Base-by-base conservation (phyloP, 2,329 filamentous ascomycete species). In the Penicillium sclerotigenum region DNA sequence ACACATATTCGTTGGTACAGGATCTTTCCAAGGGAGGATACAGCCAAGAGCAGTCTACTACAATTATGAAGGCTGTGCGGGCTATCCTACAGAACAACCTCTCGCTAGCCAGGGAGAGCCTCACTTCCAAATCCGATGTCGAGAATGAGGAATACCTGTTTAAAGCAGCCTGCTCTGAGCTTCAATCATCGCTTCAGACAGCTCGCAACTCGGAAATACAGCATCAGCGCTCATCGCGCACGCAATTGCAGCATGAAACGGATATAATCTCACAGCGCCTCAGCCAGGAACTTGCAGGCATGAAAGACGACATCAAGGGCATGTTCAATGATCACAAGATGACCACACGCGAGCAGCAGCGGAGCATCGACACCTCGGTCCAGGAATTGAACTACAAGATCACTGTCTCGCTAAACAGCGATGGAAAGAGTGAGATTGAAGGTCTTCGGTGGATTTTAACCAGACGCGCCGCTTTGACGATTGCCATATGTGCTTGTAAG, bases 351-450 rank as follows among this genome's bases (percentile, higher is more conserved):
- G 89, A 93, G 73, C 90, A 97, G 72, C 91, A 97, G 75, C 87
- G 91, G 69, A 81, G 82, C 7, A 88, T 90, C 68, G 93, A 97
- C 70, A 89, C 88, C 48, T 87, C 87, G 81, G 92, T 96, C 60
- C 92, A 97, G 80, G 89, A 96, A 77, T 82, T 97, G 64, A 96
- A 93, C 75, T 96, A 97, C 76, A 94, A 96, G 72, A 97, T 99
- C 73, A 95, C 90, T 22, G 91, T 96, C 31, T 82, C 85, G 38
- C 82, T 99, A 41, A 95, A 91, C 72, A 94, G 90, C 59, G 94
- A 97, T 73, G 86, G 89, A 46, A 92, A 93, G 71, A 93, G 89
- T 5, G 90, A 97, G 66, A 92, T 97, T 47, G 94, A 99, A 73
- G 89, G 87, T 1, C 78, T 99, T 47, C 82, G 94, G 57, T 97